These are phyloP conservation scores for Anethum foeniculum DNA, from an alignment of 140 eudicot genomes.

Conservation along the genomic window DNA sequence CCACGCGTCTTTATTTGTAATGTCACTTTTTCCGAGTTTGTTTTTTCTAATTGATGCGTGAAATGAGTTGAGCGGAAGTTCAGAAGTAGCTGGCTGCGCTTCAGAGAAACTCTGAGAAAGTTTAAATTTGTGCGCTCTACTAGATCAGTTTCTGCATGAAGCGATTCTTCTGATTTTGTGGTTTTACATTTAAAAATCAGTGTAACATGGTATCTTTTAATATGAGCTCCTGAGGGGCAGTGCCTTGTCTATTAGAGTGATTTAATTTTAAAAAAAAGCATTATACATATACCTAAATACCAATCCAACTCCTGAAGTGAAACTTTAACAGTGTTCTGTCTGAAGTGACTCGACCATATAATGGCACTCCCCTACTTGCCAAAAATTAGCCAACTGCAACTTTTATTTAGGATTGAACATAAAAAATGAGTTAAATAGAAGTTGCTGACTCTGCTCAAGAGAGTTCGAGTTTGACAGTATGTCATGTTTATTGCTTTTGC, in stretches of 20 bases:
- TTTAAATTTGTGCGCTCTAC: no score
- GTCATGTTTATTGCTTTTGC: background rate
- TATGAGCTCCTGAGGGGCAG: background rate
- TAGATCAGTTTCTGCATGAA: no score
- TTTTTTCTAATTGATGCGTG: no score
- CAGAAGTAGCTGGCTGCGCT: no score
- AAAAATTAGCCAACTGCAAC: background rate
- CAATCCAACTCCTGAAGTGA: background rate
- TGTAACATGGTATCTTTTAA: no score
- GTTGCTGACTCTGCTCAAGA: background rate
- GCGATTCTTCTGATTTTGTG: no score
- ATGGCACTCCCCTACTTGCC: background rate
- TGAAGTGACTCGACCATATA: background rate
- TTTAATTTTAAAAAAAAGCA: background rate
- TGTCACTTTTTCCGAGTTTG: no score
- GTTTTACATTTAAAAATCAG: no score
- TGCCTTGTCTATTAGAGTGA: background rate
- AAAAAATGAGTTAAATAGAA: background rate
- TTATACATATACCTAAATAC: background rate
- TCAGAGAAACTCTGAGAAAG: no score
- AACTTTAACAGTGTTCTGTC: background rate
- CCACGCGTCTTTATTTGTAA: no score
- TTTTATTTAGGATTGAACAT: background rate
- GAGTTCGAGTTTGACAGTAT: background rate
- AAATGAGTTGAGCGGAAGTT: no score